Conservation (phyloP, 306 rosid genomes). For the Trifolium fragiferum region DNA sequence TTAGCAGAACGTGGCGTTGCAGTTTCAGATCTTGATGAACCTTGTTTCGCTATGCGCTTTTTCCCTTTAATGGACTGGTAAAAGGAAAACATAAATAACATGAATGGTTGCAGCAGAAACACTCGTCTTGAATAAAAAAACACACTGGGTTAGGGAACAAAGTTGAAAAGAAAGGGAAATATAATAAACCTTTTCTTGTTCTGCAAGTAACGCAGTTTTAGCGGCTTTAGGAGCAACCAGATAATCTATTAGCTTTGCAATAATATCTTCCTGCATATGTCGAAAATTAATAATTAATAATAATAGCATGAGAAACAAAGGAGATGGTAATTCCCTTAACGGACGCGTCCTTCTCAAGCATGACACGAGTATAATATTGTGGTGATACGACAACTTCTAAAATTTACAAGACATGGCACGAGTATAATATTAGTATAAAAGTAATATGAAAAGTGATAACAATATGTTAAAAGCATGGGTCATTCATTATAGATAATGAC, state of each 20-base stretch:
- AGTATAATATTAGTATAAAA: background rate
- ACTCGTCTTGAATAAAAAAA: conserved; percentile 5
- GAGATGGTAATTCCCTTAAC: background rate
- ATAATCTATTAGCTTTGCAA: conserved; percentile 77
- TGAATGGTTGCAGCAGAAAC: conserved; percentile 17
- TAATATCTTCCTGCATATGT: conserved; percentile 77
- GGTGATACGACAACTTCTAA: background rate
- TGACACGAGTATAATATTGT: background rate
- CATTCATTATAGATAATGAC: too few relatives aligned
- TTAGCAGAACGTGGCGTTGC: conserved; percentile 61
- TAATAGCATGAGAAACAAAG: conserved; percentile 10
- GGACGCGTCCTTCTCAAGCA: background rate
- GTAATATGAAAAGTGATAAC: background rate
- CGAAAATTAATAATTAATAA: conserved; percentile 13
- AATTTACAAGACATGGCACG: background rate
- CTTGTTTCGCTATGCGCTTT: conserved; percentile 69
- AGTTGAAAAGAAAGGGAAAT: conserved; percentile 7
- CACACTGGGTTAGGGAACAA: background rate
- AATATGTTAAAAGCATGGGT: background rate
- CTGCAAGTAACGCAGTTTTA: conserved; percentile 66
- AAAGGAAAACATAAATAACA: conserved; percentile 29
- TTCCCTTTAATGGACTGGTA: conserved; percentile 54
- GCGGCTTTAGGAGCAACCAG: conserved; percentile 85
- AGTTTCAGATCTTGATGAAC: conserved; percentile 64
- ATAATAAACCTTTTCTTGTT: conserved; percentile 66